These are phyloP conservation scores for Daphne laureola DNA, from an alignment of 441 rosid species.

Conservation along the genomic window DNA sequence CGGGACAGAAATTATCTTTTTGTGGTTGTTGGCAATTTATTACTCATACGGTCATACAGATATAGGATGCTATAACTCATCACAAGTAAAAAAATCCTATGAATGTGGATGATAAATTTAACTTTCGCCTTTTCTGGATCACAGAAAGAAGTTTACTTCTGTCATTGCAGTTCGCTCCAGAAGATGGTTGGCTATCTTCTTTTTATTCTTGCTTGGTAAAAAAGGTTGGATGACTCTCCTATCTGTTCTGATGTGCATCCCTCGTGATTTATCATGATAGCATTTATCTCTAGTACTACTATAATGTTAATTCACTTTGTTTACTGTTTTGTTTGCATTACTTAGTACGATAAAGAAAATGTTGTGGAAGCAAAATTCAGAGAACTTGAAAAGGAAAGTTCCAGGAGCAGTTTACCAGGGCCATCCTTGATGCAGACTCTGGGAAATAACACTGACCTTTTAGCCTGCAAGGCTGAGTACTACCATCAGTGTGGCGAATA, in stretches of 20 bases:
- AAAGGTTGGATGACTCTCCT: conserved; percentile 40
- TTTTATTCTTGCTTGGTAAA: conserved; percentile 88
- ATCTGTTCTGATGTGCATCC: conserved; percentile 5
- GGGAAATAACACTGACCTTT: conserved; percentile 73
- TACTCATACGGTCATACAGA: too few species aligned
- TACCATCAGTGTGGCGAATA: conserved; percentile 90
- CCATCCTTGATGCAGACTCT: conserved; percentile 46
- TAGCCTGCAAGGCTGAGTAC: conserved; percentile 94
- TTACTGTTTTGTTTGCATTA: conserved; percentile 2
- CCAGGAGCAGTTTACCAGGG: conserved; percentile 34
- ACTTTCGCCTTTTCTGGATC: conserved; percentile 16
- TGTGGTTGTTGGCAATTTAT: too few species aligned
- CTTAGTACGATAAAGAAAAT: conserved; percentile 68
- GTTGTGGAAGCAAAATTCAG: conserved; percentile 73
- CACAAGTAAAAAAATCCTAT: too few species aligned
- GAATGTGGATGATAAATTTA: too few species aligned
- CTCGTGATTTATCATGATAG: not conserved
- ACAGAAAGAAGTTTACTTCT: conserved; percentile 71
- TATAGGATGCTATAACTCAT: too few species aligned
- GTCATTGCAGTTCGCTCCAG: conserved; percentile 74
- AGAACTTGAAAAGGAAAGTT: conserved; percentile 73
- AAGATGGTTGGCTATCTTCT: conserved; percentile 89
- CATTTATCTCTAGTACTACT: too few species aligned
- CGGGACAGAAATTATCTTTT: too few species aligned
- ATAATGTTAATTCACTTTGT: too few species aligned